Conservation (phyloP, 2,329 filamentous ascomycete species). For the Penicillium polonicum region DNA sequence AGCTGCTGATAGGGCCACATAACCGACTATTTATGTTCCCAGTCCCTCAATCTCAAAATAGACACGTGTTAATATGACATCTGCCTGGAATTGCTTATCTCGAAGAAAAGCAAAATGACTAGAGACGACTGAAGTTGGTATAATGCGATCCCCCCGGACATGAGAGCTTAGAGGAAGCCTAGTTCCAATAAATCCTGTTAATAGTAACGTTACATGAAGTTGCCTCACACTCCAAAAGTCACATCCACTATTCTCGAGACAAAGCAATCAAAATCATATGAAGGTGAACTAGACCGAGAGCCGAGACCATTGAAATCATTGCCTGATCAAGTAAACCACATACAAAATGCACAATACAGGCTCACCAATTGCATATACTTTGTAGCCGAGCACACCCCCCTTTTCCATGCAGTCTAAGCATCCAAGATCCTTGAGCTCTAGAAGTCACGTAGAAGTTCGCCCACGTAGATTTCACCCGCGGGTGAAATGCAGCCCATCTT, state of each 20-base stretch:
- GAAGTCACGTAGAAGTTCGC: not conserved
- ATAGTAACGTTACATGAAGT: not conserved
- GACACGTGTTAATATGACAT: not conserved
- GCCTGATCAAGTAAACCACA: not conserved
- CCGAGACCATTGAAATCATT: not conserved
- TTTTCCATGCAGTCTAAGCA: not conserved
- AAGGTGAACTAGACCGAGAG: not conserved
- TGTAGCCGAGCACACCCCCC: not conserved
- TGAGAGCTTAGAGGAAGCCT: not conserved
- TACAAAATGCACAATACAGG: not conserved
- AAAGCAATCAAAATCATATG: not conserved
- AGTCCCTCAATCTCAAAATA: not conserved
- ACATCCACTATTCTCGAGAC: not conserved
- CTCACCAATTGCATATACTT: not conserved
- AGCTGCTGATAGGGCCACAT: not conserved
- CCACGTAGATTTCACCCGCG: conserved; percentile 1
- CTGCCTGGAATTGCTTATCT: not conserved
- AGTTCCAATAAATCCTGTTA: not conserved
- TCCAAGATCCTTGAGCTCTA: not conserved
- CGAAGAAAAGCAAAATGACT: not conserved
- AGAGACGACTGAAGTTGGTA: not conserved
- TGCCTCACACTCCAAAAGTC: not conserved
- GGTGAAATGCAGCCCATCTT: not conserved
- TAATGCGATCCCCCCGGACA: not conserved
- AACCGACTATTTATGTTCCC: not conserved